Conservation (phyloP, 768 basidiomycete genomes). For the Kondoa malvinella region DNA sequence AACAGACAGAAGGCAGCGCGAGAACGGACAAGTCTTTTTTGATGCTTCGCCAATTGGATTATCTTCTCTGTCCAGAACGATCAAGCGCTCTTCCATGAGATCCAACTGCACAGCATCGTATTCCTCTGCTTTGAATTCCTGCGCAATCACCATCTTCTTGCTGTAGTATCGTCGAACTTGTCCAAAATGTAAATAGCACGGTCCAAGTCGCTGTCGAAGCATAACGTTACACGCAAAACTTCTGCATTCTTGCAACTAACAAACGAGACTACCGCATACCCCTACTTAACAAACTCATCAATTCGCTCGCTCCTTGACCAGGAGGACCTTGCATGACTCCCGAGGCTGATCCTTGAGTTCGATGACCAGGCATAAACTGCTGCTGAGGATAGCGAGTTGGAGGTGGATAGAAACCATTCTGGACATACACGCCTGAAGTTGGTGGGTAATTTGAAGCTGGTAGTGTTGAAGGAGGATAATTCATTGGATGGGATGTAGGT, state of each 20-base stretch:
- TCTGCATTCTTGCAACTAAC: no score
- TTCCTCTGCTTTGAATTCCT: not conserved
- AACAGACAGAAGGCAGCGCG: not conserved
- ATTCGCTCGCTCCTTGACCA: not conserved
- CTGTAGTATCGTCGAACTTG: not conserved
- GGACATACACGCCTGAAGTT: no score
- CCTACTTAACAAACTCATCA: not conserved
- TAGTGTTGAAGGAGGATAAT: not conserved
- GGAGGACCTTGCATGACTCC: not conserved
- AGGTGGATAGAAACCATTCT: not conserved
- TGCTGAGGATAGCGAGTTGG: not conserved
- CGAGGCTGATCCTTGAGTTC: no score
- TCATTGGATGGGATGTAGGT: not conserved
- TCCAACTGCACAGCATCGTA: slow-evolving; percentile 3
- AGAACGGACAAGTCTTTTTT: slow-evolving; percentile 73
- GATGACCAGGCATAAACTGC: not conserved
- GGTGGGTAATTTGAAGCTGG: not conserved
- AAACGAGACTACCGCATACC: no score
- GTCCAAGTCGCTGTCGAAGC: no score
- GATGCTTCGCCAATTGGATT: slow-evolving; percentile 66
- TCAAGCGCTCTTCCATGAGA: slow-evolving; percentile 44
- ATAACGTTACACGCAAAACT: no score
- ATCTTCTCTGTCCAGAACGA: slow-evolving; percentile 77
- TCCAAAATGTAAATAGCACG: no score
- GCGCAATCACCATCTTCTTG: not conserved